Evolutionary conservation across 345 rosid genomes (phyloP), one percentile per base, ranked within the genome.

Genomic region (Sisymbrium irio): DNA sequence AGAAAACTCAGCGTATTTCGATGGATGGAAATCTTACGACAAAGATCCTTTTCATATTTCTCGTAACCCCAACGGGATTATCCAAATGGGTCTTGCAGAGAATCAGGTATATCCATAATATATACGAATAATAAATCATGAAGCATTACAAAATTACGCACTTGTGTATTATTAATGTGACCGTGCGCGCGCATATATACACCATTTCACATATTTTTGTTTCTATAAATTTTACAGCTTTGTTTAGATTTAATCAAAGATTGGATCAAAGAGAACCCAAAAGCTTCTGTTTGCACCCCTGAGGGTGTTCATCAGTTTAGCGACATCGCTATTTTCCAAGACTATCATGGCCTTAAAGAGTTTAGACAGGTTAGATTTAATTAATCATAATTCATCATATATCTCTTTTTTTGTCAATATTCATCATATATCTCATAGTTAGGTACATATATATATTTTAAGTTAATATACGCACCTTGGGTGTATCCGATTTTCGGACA

Each of bases 61-160:
- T 22, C 72, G 20, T 3, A 88, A 90, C 39, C 93, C 90, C 5
- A 41, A 78, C 0, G 98, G 98, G 0, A 81, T 92, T 25, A 90
- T 93, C 71, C 98, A 93, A 74, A 87, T 93, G 92, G 98, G 98
- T 36, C 89, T 93, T 10, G 87, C 97, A 0, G 97, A 93, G 72
- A 93, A 93, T 80, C 97, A 80, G 92, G 98, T 92, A 49, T 4
- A 27, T 73, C 55, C 8, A 11, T 27, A 17, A 17, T 36, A 9
- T 36, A 18, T 37, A 32, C 8, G 42, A 37, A 69, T 2, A 42
- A 20, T 57, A 5, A 44, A n/a, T 28, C 18, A 5, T 2, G 18
- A 20, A 44, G 11, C 5, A 15, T 64, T 37, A 5, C 37, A 53
- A 30, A 3, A 22, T 8, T 27, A 19, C 15, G 18, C 9, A 7